Evolutionary conservation across 1,139 yeast species (phyloP).

Genomic region (Magnusiomyces fungicola): DNA sequence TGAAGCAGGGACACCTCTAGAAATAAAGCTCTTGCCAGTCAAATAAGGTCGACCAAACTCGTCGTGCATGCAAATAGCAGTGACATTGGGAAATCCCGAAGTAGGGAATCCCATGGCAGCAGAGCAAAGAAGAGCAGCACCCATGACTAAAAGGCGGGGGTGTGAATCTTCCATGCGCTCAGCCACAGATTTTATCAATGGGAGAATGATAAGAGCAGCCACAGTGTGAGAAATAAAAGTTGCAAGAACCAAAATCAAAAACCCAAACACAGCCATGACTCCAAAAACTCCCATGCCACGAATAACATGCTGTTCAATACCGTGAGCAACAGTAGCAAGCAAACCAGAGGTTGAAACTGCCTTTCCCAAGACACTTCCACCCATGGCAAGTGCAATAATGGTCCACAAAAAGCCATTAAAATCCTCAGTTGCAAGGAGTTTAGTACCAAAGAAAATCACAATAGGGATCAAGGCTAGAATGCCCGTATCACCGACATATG

Average conservation of each 20-base stretch:
- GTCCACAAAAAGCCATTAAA: conserved; percentile 93
- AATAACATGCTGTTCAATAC: conserved; percentile 54
- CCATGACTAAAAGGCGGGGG: conserved; percentile 70
- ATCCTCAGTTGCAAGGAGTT: conserved; percentile 73
- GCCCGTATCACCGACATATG: conserved; percentile 81
- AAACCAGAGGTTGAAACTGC: conserved; percentile 87
- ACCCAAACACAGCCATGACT: conserved; percentile 68
- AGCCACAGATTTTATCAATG: conserved; percentile 84
- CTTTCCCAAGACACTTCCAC: conserved; percentile 88
- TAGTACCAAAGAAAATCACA: conserved; percentile 80
- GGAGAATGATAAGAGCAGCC: conserved; percentile 85
- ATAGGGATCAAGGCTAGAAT: conserved; percentile 80
- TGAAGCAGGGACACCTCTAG: conserved; percentile 84
- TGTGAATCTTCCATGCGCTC: conserved; percentile 59
- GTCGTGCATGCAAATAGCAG: conserved; percentile 88
- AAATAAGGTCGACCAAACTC: conserved; percentile 82
- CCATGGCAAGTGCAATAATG: conserved; percentile 89
- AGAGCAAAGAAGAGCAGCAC: conserved; percentile 76
- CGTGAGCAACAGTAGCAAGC: conserved; percentile 63
- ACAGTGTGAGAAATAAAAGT: conserved; percentile 95
- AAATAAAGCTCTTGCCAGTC: conserved; percentile 74
- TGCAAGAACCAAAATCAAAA: conserved; percentile 72
- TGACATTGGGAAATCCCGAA: conserved; percentile 93
- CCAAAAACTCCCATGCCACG: conserved; percentile 55
- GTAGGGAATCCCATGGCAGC: conserved; percentile 96